Evolutionary conservation across 495 filamentous ascomycete species (phyloP), one percentile per base, ranked within the genome.

Genomic region (Symbiotaphrina buchneri): DNA sequence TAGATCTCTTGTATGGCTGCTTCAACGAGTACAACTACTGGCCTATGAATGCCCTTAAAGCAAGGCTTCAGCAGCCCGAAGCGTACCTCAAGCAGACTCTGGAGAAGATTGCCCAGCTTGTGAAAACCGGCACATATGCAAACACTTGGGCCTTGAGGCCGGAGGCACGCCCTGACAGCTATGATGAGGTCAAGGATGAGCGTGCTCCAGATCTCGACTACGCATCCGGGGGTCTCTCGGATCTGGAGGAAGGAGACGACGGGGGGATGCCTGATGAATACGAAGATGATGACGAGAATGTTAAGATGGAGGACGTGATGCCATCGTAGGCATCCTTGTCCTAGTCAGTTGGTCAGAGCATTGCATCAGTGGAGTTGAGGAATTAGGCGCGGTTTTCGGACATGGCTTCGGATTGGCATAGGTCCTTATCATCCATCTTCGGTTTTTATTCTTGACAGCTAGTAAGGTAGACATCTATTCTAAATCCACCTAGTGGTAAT

Each of bases 1-100:
- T 91, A 52, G 81, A 94, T 47, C 55, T 56, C 25, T 70, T 97
- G 35, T 82, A 80, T 55, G 47, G 56, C 10, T 76, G 69, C 44
- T 97, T 95, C 65, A 63, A 69, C 20, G 51, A 70, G 31, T 91
- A 74, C 58, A 66, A 65, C 32, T 94, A 83, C 51, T 95, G 85
- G 85, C 64, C 75, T 11, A 74, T 95, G 56, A 83, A 76, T 42
- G 64, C 67, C 0, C 64, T 97, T 39, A 75, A 77, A 37, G 54
- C 61, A 14, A 50, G 56, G 38, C 61, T 84, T 20, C 56, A 65
- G 30, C 87, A 97, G 54, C 87, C 87, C 0, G 87, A 97, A 46
- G 72, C 74, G 3, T 97, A 82, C 47, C 68, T 97, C 29, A 82
- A 82, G 37, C 66, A 90, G 48, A 73, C 68, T 1, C 48, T 97